phyloP scores from a whole-genome alignment of 2,329 filamentous ascomycete genomes.

The Cadophora malorum region DNA sequence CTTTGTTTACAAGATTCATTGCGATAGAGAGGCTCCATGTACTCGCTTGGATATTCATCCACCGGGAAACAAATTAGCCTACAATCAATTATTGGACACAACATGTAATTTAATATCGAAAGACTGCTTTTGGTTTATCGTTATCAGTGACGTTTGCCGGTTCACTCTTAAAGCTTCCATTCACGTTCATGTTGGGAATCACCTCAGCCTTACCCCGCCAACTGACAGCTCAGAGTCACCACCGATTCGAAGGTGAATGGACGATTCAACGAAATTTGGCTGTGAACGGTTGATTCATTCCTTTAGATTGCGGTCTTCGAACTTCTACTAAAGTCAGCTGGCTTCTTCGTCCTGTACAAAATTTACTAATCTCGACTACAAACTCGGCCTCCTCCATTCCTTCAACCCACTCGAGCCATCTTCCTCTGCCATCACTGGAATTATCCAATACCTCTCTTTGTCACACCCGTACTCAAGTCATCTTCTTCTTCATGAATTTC shows the following conservation, averaged over 20 bases:
- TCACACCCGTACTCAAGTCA: not conserved
- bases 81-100: not conserved
- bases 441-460: not conserved
- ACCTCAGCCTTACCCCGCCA: not conserved
- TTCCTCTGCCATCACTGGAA: not conserved
- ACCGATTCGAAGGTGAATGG: not conserved
- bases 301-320: not conserved
- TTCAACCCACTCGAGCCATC: not conserved
- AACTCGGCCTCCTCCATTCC: not conserved
- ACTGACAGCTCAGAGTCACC: not conserved
- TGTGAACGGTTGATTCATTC: not conserved
- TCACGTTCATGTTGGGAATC: not conserved
- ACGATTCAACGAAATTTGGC: not conserved
- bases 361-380: not conserved
- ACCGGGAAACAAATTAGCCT: not conserved
- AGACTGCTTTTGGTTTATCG: not conserved
- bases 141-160: not conserved
- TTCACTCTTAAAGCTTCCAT: not conserved
- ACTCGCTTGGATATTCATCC: not conserved
- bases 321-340: not conserved
- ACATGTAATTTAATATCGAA: not conserved
- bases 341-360: not conserved
- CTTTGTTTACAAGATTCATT: not conserved
- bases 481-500: conserved; percentile 5
- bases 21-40: not conserved